Conservation (phyloP, 1,284 basidiomycete species). For the Somion occarium region DNA sequence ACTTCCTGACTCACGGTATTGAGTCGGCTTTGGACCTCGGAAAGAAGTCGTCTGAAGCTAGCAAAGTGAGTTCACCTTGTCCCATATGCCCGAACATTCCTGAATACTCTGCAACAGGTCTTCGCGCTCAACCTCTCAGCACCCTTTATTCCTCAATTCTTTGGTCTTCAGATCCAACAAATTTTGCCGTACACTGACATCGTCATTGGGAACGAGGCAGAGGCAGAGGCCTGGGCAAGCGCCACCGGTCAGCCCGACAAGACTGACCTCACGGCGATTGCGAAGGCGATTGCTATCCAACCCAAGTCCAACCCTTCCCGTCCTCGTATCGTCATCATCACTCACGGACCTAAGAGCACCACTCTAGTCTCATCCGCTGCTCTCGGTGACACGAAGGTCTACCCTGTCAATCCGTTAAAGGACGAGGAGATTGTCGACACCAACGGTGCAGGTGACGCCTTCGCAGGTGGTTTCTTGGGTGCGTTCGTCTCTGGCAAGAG, state of each 20-base stretch:
- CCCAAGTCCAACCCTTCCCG: slow-evolving; percentile 70
- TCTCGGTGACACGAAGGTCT: slow-evolving; percentile 50
- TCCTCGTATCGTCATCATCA: slow-evolving; percentile 86
- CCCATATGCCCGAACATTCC: not conserved
- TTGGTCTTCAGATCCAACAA: slow-evolving; percentile 76
- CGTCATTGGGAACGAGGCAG: slow-evolving; percentile 92
- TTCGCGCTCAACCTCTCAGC: slow-evolving; percentile 95
- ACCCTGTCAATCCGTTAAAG: slow-evolving; percentile 59
- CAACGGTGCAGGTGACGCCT: slow-evolving; percentile 99
- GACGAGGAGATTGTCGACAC: slow-evolving; percentile 88
- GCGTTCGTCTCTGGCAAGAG: slow-evolving; percentile 80
- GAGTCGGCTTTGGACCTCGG: slow-evolving; percentile 75
- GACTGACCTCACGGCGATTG: slow-evolving; percentile 66
- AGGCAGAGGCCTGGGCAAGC: slow-evolving; percentile 85
- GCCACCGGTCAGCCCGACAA: slow-evolving; percentile 55
- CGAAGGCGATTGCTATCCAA: slow-evolving; percentile 65
- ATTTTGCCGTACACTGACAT: slow-evolving; percentile 83
- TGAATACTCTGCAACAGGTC: slow-evolving; percentile 39
- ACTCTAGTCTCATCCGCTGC: slow-evolving; percentile 68
- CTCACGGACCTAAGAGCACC: slow-evolving; percentile 84
- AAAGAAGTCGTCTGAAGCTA: slow-evolving; percentile 72
- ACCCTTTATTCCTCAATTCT: slow-evolving; percentile 97
- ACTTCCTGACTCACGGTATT: slow-evolving; percentile 94
- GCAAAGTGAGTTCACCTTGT: slow-evolving; percentile 62
- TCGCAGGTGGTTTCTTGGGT: slow-evolving; percentile 96